Evolutionary conservation across 768 basidiomycete species (phyloP).

Genomic region (Mycena epipterygia): DNA sequence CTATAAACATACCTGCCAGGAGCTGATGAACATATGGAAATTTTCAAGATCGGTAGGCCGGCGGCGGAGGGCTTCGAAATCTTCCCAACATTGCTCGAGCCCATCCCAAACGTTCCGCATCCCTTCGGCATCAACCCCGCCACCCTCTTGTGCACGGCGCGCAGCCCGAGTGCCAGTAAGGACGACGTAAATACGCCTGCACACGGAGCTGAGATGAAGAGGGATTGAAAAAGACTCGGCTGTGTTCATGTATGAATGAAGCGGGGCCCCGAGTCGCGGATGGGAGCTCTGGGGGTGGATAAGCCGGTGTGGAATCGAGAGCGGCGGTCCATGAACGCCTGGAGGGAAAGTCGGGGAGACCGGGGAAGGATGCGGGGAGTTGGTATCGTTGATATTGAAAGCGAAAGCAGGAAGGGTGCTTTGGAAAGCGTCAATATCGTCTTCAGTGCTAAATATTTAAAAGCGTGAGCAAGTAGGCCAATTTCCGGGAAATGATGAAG

Average conservation of each 20-base stretch:
- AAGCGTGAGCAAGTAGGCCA: slow-evolving; percentile 4
- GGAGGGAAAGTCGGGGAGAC: slow-evolving; percentile 52
- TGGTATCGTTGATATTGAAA: slow-evolving; percentile 38
- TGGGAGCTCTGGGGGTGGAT: slow-evolving; percentile 40
- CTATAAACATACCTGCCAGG: slow-evolving; percentile 86
- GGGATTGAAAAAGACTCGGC: slow-evolving; percentile 77
- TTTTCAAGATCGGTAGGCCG: slow-evolving; percentile 53
- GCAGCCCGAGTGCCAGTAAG: slow-evolving; percentile 85
- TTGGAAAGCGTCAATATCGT: slow-evolving; percentile 84
- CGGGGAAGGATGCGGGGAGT: slow-evolving; percentile 50
- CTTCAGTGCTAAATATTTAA: slow-evolving; percentile 65
- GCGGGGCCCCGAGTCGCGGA: slow-evolving; percentile 46
- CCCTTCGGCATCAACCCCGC: slow-evolving; percentile 70
- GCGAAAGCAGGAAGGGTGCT: slow-evolving; percentile 63
- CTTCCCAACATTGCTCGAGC: slow-evolving; percentile 87
- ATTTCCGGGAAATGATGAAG: slow-evolving; percentile 19
- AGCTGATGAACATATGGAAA: slow-evolving; percentile 77
- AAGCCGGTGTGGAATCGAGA: slow-evolving; percentile 31
- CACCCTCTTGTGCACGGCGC: slow-evolving; percentile 64
- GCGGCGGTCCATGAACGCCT: neutral
- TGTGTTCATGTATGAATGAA: slow-evolving; percentile 64
- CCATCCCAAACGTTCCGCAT: slow-evolving; percentile 89
- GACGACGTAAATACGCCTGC: slow-evolving; percentile 81
- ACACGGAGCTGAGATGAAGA: slow-evolving; percentile 80
- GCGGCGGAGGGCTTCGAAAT: slow-evolving; percentile 73